Evolutionary conservation across 2,329 filamentous ascomycete genomes (phyloP).

Genomic region (Trichoderma polysporum): DNA sequence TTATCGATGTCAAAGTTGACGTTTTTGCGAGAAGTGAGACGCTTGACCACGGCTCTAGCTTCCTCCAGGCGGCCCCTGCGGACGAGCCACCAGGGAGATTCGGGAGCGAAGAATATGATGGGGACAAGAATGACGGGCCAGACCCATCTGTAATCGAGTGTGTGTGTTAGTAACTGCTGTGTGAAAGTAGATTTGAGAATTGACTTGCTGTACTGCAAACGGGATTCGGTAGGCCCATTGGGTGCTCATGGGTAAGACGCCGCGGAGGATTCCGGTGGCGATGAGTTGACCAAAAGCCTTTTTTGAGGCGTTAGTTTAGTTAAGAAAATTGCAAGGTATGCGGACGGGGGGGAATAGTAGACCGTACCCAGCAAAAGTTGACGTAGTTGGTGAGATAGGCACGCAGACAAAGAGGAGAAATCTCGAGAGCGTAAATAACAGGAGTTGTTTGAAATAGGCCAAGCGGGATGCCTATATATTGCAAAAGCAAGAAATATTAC

Average conservation of each 20-base stretch:
- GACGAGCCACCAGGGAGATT: constrained; percentile 44
- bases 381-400: constrained; percentile 46
- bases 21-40: constrained; percentile 27
- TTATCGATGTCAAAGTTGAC: constrained; percentile 29
- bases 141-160: constrained; percentile 37
- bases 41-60: constrained; percentile 32
- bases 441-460: constrained; percentile 45
- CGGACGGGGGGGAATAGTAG: no score
- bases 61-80: constrained; percentile 33
- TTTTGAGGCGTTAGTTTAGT: not conserved
- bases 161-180: not conserved
- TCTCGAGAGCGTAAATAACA: constrained; percentile 48
- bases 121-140: constrained; percentile 45
- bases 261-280: constrained; percentile 34
- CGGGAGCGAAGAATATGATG: constrained; percentile 44
- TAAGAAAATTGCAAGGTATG: no score
- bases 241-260: constrained; percentile 26
- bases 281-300: constrained; percentile 44
- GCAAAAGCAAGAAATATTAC: not conserved
- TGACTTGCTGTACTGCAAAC: constrained; percentile 41
- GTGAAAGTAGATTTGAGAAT: not conserved
- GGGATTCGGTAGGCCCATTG: constrained; percentile 49
- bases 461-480: constrained; percentile 37
- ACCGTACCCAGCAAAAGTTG: constrained; percentile 45
- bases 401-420: constrained; percentile 39